phyloP scores from a whole-genome alignment of 169 alveolate species.

The Plasmodium knowlesi region DNA sequence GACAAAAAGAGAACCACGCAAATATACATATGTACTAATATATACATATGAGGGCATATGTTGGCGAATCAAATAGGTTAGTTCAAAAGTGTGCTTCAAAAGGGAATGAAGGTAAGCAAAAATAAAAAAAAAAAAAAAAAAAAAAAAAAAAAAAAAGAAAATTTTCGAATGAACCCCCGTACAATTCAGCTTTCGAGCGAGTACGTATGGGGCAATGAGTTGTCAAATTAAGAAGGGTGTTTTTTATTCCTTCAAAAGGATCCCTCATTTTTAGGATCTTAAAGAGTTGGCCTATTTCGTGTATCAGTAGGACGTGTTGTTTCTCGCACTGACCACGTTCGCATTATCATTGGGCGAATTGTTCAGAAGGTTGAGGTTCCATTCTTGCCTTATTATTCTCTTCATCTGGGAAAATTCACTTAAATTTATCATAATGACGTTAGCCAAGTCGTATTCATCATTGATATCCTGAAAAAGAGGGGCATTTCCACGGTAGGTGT shows the following conservation, averaged over 20 bases:
- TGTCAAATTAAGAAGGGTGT: neutral
- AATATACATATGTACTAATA: neutral
- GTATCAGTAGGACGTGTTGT: neutral
- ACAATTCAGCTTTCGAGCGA: neutral
- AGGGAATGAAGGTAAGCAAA: neutral
- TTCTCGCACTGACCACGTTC: conserved; percentile 3
- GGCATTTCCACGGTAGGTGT: neutral
- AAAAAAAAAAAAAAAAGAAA: neutral
- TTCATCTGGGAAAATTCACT: conserved; percentile 47
- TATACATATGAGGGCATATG: neutral
- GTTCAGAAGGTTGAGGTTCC: conserved; percentile 55
- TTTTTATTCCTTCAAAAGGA: neutral
- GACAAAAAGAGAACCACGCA: neutral
- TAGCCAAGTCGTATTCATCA: conserved; percentile 68
- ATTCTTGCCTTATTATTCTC: conserved; percentile 63
- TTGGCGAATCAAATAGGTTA: neutral
- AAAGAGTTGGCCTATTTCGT: neutral
- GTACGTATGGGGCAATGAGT: neutral
- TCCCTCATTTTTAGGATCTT: neutral
- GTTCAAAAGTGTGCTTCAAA: neutral
- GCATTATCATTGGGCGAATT: conserved; percentile 69
- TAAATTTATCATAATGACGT: conserved; percentile 52
- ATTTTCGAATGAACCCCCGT: neutral
- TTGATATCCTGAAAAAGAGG: conserved; percentile 38
- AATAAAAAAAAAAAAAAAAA: too few relatives aligned